phyloP scores from a whole-genome alignment of 495 filamentous ascomycete species.

The Tuber aestivum region DNA sequence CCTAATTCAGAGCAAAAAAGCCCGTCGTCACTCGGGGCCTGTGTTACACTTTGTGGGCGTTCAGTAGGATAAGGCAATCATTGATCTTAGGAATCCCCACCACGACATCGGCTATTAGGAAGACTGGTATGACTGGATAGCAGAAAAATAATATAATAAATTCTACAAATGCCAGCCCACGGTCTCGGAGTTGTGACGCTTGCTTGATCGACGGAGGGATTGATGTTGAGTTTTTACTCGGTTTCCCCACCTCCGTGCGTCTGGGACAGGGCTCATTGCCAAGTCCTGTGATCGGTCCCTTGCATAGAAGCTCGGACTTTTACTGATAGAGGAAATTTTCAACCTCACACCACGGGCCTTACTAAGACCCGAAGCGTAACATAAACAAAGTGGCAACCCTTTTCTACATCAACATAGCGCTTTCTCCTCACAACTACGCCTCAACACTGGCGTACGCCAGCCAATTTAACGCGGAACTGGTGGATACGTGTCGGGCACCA shows the following conservation, averaged over 20 bases:
- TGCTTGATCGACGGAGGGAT: neutral
- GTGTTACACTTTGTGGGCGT: neutral
- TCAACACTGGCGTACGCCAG: neutral
- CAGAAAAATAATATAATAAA: neutral
- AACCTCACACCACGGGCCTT: neutral
- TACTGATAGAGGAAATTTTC: neutral
- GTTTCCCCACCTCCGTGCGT: neutral
- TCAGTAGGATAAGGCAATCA: neutral
- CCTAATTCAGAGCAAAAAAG: neutral
- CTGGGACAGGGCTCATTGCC: neutral
- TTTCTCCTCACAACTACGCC: neutral
- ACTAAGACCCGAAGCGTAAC: neutral
- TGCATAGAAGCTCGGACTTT: constrained; percentile 1
- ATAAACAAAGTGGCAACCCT: neutral
- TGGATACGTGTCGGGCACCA: neutral
- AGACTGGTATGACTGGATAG: neutral
- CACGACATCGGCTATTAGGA: neutral
- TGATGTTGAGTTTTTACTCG: constrained; percentile 3
- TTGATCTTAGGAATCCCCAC: neutral
- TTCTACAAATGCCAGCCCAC: neutral
- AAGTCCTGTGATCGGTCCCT: neutral
- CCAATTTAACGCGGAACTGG: neutral
- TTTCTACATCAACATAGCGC: neutral
- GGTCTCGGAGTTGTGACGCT: neutral
- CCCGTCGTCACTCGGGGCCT: constrained; percentile 1